These are phyloP conservation scores for Sphaerulina musiva DNA, from an alignment of 2,329 filamentous ascomycete genomes.

Conservation along the genomic window DNA sequence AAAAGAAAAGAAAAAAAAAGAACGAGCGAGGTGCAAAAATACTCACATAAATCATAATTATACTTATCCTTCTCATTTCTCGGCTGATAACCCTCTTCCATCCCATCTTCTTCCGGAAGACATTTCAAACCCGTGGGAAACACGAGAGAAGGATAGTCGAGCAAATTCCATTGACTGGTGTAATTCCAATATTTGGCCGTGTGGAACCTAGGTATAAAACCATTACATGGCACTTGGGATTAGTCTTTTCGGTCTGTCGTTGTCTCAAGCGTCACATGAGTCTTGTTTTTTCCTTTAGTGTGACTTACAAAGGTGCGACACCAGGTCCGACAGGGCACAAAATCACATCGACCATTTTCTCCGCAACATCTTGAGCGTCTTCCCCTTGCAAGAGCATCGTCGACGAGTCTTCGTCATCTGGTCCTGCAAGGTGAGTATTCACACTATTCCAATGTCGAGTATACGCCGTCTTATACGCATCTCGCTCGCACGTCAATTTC, in stretches of 20 bases:
- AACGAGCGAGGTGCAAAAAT: background rate
- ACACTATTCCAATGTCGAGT: conserved; percentile 43
- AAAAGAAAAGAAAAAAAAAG: no score
- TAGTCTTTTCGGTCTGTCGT: no score
- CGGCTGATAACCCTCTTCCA: conserved; percentile 34
- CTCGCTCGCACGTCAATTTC: conserved; percentile 38
- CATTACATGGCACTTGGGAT: no score
- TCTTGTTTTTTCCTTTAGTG: background rate
- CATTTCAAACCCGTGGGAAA: conserved; percentile 52
- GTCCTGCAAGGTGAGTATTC: conserved; percentile 26
- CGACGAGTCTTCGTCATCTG: conserved; percentile 15
- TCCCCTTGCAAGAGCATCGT: background rate
- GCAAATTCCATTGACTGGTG: conserved; percentile 60
- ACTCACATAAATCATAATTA: conserved; percentile 44
- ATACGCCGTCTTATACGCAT: conserved; percentile 43
- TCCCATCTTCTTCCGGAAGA: conserved; percentile 35
- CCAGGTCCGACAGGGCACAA: conserved; percentile 55
- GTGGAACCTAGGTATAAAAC: background rate
- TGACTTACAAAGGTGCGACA: conserved; percentile 42
- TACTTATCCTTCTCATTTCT: conserved; percentile 45
- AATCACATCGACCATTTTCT: conserved; percentile 51
- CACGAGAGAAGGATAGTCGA: conserved; percentile 52
- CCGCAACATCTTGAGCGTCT: conserved; percentile 19
- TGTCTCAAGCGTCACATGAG: background rate
- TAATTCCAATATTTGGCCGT: conserved; percentile 57